These are phyloP conservation scores for Alternaria angustiovoidea DNA, from an alignment of 2,329 filamentous ascomycete species.

Conservation along the genomic window DNA sequence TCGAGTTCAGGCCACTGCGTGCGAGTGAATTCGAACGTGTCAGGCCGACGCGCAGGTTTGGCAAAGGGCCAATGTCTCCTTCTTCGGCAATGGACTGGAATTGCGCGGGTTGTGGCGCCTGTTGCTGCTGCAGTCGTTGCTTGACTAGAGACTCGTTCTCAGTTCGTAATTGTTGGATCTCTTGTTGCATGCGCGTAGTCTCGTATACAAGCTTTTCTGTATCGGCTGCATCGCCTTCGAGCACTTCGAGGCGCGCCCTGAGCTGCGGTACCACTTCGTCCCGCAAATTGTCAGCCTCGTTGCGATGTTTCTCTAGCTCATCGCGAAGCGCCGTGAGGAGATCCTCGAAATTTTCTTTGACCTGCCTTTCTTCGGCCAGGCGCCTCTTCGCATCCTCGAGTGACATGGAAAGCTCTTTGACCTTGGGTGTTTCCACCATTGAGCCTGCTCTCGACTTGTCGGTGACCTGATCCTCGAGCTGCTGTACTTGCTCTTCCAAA, in stretches of 20 bases:
- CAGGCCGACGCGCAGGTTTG: slow-evolving; percentile 58
- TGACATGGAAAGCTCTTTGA: slow-evolving; percentile 79
- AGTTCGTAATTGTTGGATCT: slow-evolving; percentile 67
- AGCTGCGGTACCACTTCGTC: slow-evolving; percentile 87
- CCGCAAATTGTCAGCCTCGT: slow-evolving; percentile 89
- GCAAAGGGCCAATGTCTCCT: slow-evolving; percentile 49
- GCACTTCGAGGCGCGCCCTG: slow-evolving; percentile 76
- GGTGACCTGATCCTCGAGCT: slow-evolving; percentile 77
- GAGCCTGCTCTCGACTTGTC: slow-evolving; percentile 36
- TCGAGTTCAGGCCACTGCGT: slow-evolving; percentile 56
- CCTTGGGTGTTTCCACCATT: slow-evolving; percentile 57
- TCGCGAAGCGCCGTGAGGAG: slow-evolving; percentile 82
- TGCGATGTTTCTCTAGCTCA: slow-evolving; percentile 81
- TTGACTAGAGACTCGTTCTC: slow-evolving; percentile 69
- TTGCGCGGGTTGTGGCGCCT: slow-evolving; percentile 57
- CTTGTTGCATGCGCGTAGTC: slow-evolving; percentile 84
- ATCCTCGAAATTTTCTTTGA: slow-evolving; percentile 94
- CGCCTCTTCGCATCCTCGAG: slow-evolving; percentile 85
- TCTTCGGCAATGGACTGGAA: slow-evolving; percentile 71
- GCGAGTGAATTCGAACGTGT: slow-evolving; percentile 74
- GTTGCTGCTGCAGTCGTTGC: slow-evolving; percentile 58
- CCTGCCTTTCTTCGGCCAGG: slow-evolving; percentile 82
- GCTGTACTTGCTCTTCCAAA: slow-evolving; percentile 84
- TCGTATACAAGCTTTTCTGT: slow-evolving; percentile 79
- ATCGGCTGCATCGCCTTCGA: slow-evolving; percentile 77